These are phyloP conservation scores for Coemansia sp. DNA, from an alignment of 192 early-diverging fungal genomes.

Conservation along the genomic window DNA sequence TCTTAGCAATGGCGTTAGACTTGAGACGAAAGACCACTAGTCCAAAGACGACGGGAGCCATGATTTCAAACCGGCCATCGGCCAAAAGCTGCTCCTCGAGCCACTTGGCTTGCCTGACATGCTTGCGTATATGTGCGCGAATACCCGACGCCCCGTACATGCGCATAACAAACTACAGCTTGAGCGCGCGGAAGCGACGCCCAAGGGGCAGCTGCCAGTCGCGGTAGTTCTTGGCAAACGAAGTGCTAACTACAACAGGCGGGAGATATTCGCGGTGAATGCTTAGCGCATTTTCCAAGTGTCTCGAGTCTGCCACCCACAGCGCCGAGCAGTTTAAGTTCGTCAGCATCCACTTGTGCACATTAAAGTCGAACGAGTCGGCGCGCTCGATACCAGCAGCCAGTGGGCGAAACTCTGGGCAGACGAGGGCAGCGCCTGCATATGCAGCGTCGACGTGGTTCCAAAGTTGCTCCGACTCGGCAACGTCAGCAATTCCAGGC, in stretches of 20 bases:
- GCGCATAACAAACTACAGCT: constrained; percentile 66
- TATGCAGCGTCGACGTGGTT: constrained; percentile 68
- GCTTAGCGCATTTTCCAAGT: constrained; percentile 55
- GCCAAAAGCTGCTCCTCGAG: constrained; percentile 34
- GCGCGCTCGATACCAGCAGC: constrained; percentile 54
- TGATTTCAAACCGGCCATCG: constrained; percentile 53
- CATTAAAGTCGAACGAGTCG: constrained; percentile 63
- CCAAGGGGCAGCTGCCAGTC: constrained; percentile 64
- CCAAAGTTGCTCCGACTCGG: constrained; percentile 54
- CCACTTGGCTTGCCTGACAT: constrained; percentile 42
- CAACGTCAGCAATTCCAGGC: constrained; percentile 54
- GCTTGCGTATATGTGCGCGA: constrained; percentile 50
- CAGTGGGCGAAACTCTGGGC: constrained; percentile 58
- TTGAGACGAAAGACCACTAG: constrained; percentile 54
- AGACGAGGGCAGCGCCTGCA: constrained; percentile 59
- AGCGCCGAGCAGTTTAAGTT: constrained; percentile 67
- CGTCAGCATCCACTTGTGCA: constrained; percentile 66
- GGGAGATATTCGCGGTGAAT: constrained; percentile 58
- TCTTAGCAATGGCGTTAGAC: constrained; percentile 13
- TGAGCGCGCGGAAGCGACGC: constrained; percentile 62
- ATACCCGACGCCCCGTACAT: constrained; percentile 58
- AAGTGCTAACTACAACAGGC: constrained; percentile 25
- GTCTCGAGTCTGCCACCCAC: constrained; percentile 55
- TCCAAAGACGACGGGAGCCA: constrained; percentile 43
- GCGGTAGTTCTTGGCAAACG: constrained; percentile 55